These are phyloP conservation scores for Puccinia novopanici DNA, from an alignment of 1,284 basidiomycete species.

Conservation along the genomic window DNA sequence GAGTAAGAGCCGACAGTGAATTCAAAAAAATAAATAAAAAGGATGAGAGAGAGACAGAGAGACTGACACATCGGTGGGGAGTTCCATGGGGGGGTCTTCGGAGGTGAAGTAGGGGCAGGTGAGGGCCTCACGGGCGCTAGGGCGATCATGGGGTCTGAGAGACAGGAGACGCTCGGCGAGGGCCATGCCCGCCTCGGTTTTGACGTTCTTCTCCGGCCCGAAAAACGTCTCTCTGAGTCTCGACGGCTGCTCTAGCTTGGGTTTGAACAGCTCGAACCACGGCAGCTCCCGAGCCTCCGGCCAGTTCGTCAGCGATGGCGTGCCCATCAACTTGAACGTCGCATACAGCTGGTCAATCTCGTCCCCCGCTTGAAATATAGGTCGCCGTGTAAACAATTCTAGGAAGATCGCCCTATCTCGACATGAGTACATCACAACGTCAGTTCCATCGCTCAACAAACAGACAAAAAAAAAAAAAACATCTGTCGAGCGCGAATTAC, in stretches of 20 bases:
- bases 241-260: constrained; percentile 71
- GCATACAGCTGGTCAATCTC: constrained; percentile 95
- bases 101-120: constrained; percentile 54
- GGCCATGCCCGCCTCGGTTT: constrained; percentile 53
- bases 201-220: constrained; percentile 37
- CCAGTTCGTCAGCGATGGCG: constrained; percentile 81
- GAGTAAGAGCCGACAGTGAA: too few relatives aligned
- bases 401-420: constrained; percentile 89
- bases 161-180: constrained; percentile 55
- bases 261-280: constrained; percentile 98
- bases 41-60: not conserved
- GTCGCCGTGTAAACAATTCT: constrained; percentile 91
- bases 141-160: constrained; percentile 55
- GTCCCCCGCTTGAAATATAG: constrained; percentile 92
- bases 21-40: too few relatives aligned
- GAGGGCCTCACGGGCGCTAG: constrained; percentile 55
- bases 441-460: not conserved
- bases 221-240: constrained; percentile 73
- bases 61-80: constrained; percentile 53
- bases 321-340: constrained; percentile 86
- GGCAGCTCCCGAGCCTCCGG: constrained; percentile 77
- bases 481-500: constrained; percentile 62
- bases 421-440: constrained; percentile 48
- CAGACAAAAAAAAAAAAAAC: not conserved
- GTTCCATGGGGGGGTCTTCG: constrained; percentile 54